Evolutionary conservation across 805 yeast species (phyloP), one percentile per base, ranked within the genome.

Genomic region (Pichia eremophila): DNA sequence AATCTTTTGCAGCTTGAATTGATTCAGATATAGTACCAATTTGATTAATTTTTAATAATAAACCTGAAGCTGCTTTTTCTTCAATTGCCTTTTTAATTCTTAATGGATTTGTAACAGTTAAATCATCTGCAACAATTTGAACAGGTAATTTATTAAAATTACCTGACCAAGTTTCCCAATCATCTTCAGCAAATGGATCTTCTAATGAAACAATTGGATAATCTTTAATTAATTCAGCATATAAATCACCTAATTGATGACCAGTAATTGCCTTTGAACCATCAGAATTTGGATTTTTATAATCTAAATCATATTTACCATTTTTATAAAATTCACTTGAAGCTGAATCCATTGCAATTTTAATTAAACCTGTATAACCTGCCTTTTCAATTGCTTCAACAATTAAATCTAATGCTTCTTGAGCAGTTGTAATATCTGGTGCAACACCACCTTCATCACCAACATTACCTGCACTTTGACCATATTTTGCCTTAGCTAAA

Each of bases 401-500:
- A 71, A 91, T 88, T 71, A 91, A 83, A 77, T 93, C 97, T 59
- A 91, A 78, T 63, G 98, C 99, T 81, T 91, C 98, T 73, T 81
- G 86, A 68, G 99, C 91, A 62, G 96, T 80, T 59, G 84, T 79
- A 60, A 93, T 83, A 73, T 89, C 87, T 73, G 99, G 99, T 65
- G 99, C 99, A 78, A 91, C 96, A 83, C 99, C 99, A 85, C 99
- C 99, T 81, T 91, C 99, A 74, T 91, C 99, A 82, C 99, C 99
- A 69, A 91, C 99, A 78, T 91, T 91, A 76, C 96, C 98, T 65
- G 99, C 99, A 55, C 95, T 83, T 68, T 87, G 84, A 69, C 99
- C 99, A 84, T 91, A 93, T 71, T 75, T 78, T 83, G 87, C 83
- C 82, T 87, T 86, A 72, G 98, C 84, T 65, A 85, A 75, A 57